Evolutionary conservation across 2,329 filamentous ascomycete species (phyloP).

Genomic region (Ophiostoma perfectum): DNA sequence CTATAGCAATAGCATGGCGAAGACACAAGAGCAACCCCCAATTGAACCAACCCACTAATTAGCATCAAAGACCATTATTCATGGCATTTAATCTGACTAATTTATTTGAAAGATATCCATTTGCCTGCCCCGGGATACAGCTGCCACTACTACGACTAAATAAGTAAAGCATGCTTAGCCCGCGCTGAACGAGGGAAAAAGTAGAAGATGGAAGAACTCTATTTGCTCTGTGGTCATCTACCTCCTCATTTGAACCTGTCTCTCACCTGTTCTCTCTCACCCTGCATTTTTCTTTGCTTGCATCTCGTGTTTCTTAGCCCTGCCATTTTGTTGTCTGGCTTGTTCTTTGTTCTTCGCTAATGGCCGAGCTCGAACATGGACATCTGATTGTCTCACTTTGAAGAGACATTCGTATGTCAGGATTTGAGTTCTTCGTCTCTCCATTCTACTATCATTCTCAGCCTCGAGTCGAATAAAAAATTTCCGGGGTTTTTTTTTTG

Average conservation of each 20-base stretch:
- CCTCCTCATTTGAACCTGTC: too few relatives aligned
- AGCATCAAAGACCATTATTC: too few relatives aligned
- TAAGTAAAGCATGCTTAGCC: background rate
- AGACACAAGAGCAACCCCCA: too few relatives aligned
- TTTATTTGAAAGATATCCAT: background rate
- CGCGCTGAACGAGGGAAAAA: background rate
- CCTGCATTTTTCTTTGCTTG: too few relatives aligned
- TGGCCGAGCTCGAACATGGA: background rate
- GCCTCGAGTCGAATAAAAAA: background rate
- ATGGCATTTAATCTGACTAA: background rate
- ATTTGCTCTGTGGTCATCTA: too few relatives aligned
- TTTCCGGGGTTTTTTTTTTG: background rate
- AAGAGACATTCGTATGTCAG: background rate
- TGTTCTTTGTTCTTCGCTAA: background rate
- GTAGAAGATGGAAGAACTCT: background rate
- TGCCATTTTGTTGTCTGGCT: background rate
- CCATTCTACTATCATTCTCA: background rate
- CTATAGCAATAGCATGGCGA: too few relatives aligned
- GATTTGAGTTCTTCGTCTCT: background rate
- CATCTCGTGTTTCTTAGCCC: background rate
- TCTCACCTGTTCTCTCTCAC: background rate
- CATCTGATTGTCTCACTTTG: constrained; percentile 5
- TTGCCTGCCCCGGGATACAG: background rate
- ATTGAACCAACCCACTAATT: too few relatives aligned
- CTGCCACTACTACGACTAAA: background rate